These are phyloP conservation scores for Aegilops tauschii DNA, from an alignment of 176 grass and related monocot species.

Conservation along the genomic window DNA sequence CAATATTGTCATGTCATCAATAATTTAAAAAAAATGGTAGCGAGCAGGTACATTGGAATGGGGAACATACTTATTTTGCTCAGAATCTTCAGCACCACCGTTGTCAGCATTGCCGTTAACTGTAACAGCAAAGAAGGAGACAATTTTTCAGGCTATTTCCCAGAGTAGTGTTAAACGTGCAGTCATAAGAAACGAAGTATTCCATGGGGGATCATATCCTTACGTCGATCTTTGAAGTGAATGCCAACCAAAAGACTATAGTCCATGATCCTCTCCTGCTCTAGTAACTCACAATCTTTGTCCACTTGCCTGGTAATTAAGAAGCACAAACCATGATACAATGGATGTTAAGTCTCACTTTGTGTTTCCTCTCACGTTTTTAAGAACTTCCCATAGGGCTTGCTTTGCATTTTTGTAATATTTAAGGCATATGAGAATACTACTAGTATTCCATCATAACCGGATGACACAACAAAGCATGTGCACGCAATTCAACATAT, in stretches of 20 bases:
- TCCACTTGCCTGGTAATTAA: slow-evolving; percentile 72
- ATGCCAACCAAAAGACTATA: slow-evolving; percentile 89
- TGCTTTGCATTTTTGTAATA: neutral
- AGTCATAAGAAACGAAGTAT: slow-evolving; percentile 14
- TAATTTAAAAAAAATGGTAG: neutral
- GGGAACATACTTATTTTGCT: slow-evolving; percentile 43
- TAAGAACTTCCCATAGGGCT: neutral
- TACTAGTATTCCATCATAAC: neutral
- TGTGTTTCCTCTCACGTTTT: neutral
- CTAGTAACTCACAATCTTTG: slow-evolving; percentile 77
- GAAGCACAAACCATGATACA: neutral
- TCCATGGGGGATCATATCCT: slow-evolving; percentile 34
- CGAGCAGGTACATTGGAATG: neutral
- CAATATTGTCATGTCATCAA: neutral
- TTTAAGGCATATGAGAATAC: neutral
- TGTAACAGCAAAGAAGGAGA: slow-evolving; percentile 15
- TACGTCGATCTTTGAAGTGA: slow-evolving; percentile 73
- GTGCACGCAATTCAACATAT: neutral
- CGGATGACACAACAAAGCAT: slow-evolving; percentile 2
- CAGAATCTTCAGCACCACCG: slow-evolving; percentile 51
- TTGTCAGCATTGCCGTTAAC: slow-evolving; percentile 32
- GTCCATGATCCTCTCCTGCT: slow-evolving; percentile 96
- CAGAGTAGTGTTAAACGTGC: neutral
- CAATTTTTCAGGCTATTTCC: slow-evolving; percentile 6
- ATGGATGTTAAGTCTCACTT: neutral